Evolutionary conservation across 176 grass and related monocot species (phyloP).

Genomic region (maize (Zea mays)): Zm-B73-REFERENCE-NAM-5.0 NC_050105.1:25906001-25906500

Average conservation of each 20-base stretch:
- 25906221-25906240: constrained; percentile 94
- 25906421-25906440: constrained; percentile 25
- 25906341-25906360: constrained; percentile 74
- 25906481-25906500: background rate
- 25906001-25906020: background rate
- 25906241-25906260: constrained; percentile 90
- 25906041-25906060: background rate
- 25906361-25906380: constrained; percentile 83
- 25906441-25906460: background rate
- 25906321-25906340: constrained; percentile 47
- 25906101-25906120: constrained; percentile 80
- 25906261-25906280: constrained; percentile 76
- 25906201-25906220: constrained; percentile 84
- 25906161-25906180: constrained; percentile 90
- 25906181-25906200: constrained; percentile 85
- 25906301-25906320: constrained; percentile 50
- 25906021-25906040: constrained; percentile 1
- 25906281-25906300: constrained; percentile 72
- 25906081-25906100: background rate
- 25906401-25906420: background rate
- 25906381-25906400: constrained; percentile 56
- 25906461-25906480: background rate
- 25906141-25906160: constrained; percentile 93
- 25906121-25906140: constrained; percentile 91
- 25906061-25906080: background rate